A percentile compares a stretch with the other conserved stretches of the same genome.
These are phyloP conservation scores for Ananas comosus DNA, from an alignment of 176 grass and related monocot species.

Conservation along the genomic window DNA sequence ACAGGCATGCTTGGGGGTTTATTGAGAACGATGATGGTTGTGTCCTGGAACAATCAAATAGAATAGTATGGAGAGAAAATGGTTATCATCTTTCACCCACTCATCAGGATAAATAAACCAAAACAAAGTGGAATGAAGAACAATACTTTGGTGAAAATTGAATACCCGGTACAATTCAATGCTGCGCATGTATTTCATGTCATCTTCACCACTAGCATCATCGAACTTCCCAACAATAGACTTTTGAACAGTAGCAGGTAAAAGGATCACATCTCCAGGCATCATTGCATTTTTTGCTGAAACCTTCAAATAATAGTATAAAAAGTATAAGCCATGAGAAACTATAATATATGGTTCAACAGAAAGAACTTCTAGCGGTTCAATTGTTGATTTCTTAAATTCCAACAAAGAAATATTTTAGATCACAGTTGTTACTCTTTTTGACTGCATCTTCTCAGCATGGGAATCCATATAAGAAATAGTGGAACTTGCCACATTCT, in stretches of 20 bases:
- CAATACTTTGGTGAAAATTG: slow-evolving; percentile 9
- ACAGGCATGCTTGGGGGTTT: slow-evolving; percentile 79
- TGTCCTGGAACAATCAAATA: slow-evolving; percentile 42
- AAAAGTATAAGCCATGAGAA: not conserved
- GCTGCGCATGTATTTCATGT: slow-evolving; percentile 59
- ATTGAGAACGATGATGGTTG: slow-evolving; percentile 69
- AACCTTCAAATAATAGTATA: slow-evolving; percentile 52
- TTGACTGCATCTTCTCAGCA: slow-evolving; percentile 28
- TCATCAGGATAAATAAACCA: not conserved
- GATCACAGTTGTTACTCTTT: slow-evolving; percentile 38
- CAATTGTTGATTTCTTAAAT: too few species aligned
- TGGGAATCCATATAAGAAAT: slow-evolving; percentile 16
- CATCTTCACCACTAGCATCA: slow-evolving; percentile 37
- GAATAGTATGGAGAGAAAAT: slow-evolving; percentile 8
- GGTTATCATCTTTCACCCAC: slow-evolving; percentile 8
- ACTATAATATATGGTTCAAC: too few species aligned
- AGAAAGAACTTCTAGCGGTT: too few species aligned
- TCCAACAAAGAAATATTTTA: not conserved
- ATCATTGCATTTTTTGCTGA: slow-evolving; percentile 63
- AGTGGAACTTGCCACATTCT: slow-evolving; percentile 21
- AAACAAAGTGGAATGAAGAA: not conserved
- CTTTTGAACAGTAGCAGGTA: slow-evolving; percentile 56
- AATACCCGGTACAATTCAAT: slow-evolving; percentile 79
- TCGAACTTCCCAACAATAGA: slow-evolving; percentile 33
- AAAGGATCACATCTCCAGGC: slow-evolving; percentile 65